Percentiles rank a stretch among this genome's conserved stretches.
Conservation (phyloP, 2,329 filamentous ascomycete genomes). For the Acrodontium crateriforme region DNA sequence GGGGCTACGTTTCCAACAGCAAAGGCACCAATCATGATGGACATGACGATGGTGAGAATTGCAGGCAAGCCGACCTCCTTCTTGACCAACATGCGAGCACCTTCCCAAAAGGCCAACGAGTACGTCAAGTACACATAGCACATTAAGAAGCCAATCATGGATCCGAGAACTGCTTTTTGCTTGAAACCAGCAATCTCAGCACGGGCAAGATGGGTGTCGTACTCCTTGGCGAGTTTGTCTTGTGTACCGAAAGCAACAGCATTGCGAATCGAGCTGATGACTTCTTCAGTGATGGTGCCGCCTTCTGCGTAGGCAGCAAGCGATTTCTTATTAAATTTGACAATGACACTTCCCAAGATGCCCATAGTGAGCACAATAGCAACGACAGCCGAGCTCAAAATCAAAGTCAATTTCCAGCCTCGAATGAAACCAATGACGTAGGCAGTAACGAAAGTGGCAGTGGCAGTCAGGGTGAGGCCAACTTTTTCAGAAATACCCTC, state of each 20-base stretch:
- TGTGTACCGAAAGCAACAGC: conserved; percentile 88
- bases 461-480: conserved; percentile 57
- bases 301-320: conserved; percentile 70
- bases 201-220: conserved; percentile 58
- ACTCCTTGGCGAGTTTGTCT: conserved; percentile 75
- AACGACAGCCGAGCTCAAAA: conserved; percentile 68
- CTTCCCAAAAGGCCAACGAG: conserved; percentile 78
- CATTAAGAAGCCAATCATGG: conserved; percentile 79
- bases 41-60: conserved; percentile 75
- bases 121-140: conserved; percentile 75
- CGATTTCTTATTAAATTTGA: conserved; percentile 67
- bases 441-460: conserved; percentile 73
- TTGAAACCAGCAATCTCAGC: conserved; percentile 67
- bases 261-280: conserved; percentile 85
- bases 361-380: conserved; percentile 71
- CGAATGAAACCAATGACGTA: conserved; percentile 84
- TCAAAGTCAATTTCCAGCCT: conserved; percentile 86
- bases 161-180: conserved; percentile 55
- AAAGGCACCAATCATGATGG: conserved; percentile 87
- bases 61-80: conserved; percentile 52
- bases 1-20: conserved; percentile 78
- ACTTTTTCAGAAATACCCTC: conserved; percentile 90
- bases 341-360: conserved; percentile 55
- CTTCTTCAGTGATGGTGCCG: conserved; percentile 83
- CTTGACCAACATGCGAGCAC: conserved; percentile 57